phyloP scores from a whole-genome alignment of 306 rosid species.

The Geum urbanum region DNA sequence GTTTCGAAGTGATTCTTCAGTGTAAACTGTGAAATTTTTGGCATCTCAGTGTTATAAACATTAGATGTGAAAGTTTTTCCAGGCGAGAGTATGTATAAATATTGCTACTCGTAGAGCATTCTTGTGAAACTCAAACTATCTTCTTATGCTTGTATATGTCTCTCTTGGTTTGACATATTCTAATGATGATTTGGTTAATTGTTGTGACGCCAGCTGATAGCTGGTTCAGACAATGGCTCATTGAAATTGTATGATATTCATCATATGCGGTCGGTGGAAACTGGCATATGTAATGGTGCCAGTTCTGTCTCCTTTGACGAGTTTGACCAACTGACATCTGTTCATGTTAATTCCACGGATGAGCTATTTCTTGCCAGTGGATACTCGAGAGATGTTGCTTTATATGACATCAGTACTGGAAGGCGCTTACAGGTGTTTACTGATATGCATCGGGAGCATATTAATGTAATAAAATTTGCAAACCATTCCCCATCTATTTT shows the following conservation, averaged over 20 bases:
- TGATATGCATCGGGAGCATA: slow-evolving; percentile 77
- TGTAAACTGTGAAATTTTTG: neutral
- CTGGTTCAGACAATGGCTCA: slow-evolving; percentile 88
- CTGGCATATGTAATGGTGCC: slow-evolving; percentile 38
- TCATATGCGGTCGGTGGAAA: slow-evolving; percentile 30
- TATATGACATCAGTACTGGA: slow-evolving; percentile 67
- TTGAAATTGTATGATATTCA: slow-evolving; percentile 63
- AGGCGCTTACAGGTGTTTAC: slow-evolving; percentile 62
- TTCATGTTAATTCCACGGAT: slow-evolving; percentile 71
- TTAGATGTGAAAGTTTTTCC: neutral
- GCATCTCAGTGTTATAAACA: neutral
- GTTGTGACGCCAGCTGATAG: slow-evolving; percentile 57
- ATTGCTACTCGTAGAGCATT: neutral
- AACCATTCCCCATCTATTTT: slow-evolving; percentile 76
- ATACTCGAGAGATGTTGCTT: slow-evolving; percentile 75
- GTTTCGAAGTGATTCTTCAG: slow-evolving; percentile 9
- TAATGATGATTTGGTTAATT: slow-evolving; percentile 29
- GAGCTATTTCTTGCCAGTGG: slow-evolving; percentile 88
- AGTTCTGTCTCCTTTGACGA: slow-evolving; percentile 58
- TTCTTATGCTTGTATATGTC: neutral
- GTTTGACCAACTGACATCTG: slow-evolving; percentile 80
- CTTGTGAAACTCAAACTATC: neutral
- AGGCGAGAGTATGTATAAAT: neutral
- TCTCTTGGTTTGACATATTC: neutral
- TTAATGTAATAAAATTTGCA: slow-evolving; percentile 76